phyloP scores from a whole-genome alignment of 345 rosid genomes.

The Eucalyptus shirleyi region DNA sequence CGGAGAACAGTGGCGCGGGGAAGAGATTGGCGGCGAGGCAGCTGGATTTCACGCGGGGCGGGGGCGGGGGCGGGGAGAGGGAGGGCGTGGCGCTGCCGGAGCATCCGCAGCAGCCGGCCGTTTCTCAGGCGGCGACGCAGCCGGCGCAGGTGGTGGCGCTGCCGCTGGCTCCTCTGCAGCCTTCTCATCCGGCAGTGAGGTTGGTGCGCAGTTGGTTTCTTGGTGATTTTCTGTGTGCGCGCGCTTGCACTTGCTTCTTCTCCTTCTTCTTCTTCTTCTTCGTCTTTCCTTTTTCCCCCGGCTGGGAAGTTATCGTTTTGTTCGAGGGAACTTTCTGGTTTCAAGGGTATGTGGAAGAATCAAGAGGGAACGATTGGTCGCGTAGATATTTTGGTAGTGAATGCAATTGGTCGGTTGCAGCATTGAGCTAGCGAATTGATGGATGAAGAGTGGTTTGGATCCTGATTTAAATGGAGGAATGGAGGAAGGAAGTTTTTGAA shows the following conservation, averaged over 20 bases:
- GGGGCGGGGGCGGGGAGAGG: conserved; percentile 7
- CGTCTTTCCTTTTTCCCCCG: too few relatives aligned
- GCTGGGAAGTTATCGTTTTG: background rate
- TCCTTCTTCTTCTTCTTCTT: background rate
- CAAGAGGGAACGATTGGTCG: background rate
- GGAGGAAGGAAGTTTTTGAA: background rate
- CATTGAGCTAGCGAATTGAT: background rate
- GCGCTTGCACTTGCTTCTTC: background rate
- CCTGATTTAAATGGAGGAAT: background rate
- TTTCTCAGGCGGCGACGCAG: conserved; percentile 1
- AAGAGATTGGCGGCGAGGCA: conserved; percentile 61
- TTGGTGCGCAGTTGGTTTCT: conserved; percentile 1
- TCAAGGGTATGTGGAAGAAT: background rate
- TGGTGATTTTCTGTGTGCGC: background rate
- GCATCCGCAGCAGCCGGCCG: conserved; percentile 26
- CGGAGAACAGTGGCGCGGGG: conserved; percentile 35
- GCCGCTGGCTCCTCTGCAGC: conserved; percentile 3
- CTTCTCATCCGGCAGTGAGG: conserved; percentile 31
- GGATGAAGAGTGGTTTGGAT: background rate
- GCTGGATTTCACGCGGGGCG: conserved; percentile 71
- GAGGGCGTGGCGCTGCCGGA: conserved; percentile 33
- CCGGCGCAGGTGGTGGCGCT: background rate
- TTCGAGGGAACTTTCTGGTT: background rate
- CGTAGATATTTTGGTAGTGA: background rate
- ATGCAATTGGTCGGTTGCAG: background rate